Percentiles rank a stretch among this genome's conserved stretches.
These are phyloP conservation scores for Corylus americana DNA, from an alignment of 306 rosid species.

Conservation along the genomic window DNA sequence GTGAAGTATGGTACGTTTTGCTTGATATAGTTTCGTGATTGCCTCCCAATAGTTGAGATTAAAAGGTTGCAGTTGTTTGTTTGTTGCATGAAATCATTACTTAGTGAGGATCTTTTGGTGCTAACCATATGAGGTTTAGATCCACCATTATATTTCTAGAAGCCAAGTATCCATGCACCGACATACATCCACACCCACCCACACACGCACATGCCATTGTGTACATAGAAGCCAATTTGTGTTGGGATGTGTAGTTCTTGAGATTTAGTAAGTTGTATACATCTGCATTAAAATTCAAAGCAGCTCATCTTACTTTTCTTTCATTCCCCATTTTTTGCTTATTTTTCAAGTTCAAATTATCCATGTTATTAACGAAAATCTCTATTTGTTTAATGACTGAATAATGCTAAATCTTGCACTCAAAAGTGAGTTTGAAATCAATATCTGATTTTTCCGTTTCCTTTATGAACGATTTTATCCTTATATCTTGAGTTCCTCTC, in stretches of 20 bases:
- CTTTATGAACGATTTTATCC: not conserved
- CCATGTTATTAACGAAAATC: not conserved
- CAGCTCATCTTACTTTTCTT: not conserved
- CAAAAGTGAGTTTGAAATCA: not conserved
- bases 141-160: not conserved
- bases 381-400: not conserved
- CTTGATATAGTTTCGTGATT: not conserved
- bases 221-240: not conserved
- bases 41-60: not conserved
- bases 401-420: not conserved
- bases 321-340: not conserved
- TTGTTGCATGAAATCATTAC: not conserved
- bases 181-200: not conserved
- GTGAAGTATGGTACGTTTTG: not conserved
- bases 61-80: not conserved
- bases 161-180: not conserved
- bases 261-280: not conserved
- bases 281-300: not conserved
- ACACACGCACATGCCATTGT: not conserved
- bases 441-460: not conserved
- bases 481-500: conserved; percentile 10
- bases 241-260: not conserved
- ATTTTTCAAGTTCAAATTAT: not conserved
- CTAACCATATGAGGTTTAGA: not conserved
- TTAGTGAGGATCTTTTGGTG: not conserved